A percentile compares a stretch with the other conserved stretches of the same genome.
These are phyloP conservation scores for Monosporascus sp. DNA, from an alignment of 2,329 filamentous ascomycete genomes.

Conservation along the genomic window DNA sequence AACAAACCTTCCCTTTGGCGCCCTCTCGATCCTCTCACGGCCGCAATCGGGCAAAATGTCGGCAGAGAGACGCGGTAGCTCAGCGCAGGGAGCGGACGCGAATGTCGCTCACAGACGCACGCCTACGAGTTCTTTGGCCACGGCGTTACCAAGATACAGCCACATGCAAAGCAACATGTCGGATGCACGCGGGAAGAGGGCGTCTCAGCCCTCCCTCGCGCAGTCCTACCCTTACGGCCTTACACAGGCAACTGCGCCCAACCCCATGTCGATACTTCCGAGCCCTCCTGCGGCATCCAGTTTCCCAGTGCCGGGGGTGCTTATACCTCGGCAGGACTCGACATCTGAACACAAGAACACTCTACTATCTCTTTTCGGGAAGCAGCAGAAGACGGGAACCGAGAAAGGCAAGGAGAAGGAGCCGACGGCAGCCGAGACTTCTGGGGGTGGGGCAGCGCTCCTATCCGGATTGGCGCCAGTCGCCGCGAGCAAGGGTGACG, in stretches of 20 bases:
- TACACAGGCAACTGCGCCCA: slow-evolving; percentile 14
- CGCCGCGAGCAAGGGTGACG: slow-evolving; percentile 35
- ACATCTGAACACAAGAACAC: slow-evolving; percentile 39
- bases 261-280: slow-evolving; percentile 19
- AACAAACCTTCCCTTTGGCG: slow-evolving; percentile 34
- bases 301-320: slow-evolving; percentile 20
- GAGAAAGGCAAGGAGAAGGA: slow-evolving; percentile 28
- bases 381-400: slow-evolving; percentile 29
- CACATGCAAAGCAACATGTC: slow-evolving; percentile 13
- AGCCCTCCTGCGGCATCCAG: slow-evolving; percentile 23
- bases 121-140: slow-evolving; percentile 10
- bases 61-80: slow-evolving; percentile 11
- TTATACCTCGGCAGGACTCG: slow-evolving; percentile 30
- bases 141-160: slow-evolving; percentile 15
- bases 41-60: slow-evolving; percentile 20
- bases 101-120: background rate
- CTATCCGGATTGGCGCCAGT: slow-evolving; percentile 40
- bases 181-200: slow-evolving; percentile 10
- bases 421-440: slow-evolving; percentile 17
- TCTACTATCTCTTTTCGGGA: slow-evolving; percentile 60
- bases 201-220: slow-evolving; percentile 9
- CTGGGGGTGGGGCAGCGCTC: slow-evolving; percentile 15
- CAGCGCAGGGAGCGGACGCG: background rate
- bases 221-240: slow-evolving; percentile 19
- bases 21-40: slow-evolving; percentile 34